A percentile compares a stretch with the other conserved stretches of the same genome.
phyloP scores from a whole-genome alignment of 2,329 filamentous ascomycete genomes.

The Penicillium sp. region DNA sequence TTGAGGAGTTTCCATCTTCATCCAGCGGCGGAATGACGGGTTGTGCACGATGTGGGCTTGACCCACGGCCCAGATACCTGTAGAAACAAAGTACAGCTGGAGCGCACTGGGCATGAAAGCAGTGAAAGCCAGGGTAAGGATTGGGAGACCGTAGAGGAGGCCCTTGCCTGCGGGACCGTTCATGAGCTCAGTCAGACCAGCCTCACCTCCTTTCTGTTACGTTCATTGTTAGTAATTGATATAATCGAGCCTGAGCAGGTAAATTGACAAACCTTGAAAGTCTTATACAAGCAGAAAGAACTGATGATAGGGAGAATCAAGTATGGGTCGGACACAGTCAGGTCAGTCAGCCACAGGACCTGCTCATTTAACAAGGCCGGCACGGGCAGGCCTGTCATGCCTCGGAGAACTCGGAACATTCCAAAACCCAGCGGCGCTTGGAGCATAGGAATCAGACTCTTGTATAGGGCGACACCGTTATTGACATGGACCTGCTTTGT shows the following conservation, averaged over 20 bases:
- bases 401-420: constrained; percentile 73
- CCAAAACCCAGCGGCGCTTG: constrained; percentile 75
- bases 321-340: constrained; percentile 74
- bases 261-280: constrained; percentile 56
- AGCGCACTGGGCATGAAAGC: constrained; percentile 56
- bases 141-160: constrained; percentile 51
- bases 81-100: constrained; percentile 62
- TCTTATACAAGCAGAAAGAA: constrained; percentile 56
- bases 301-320: constrained; percentile 70
- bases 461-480: constrained; percentile 55
- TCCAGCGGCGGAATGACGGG: constrained; percentile 27
- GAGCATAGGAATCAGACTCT: constrained; percentile 57
- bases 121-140: constrained; percentile 55
- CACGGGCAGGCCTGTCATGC: constrained; percentile 76
- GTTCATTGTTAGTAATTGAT: neutral
- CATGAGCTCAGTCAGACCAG: constrained; percentile 34
- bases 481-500: constrained; percentile 53
- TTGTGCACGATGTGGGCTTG: constrained; percentile 51
- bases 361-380: constrained; percentile 73
- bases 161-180: constrained; percentile 30
- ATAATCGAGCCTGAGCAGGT: neutral
- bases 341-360: constrained; percentile 74
- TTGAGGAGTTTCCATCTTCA: constrained; percentile 26
- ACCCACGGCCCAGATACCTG: constrained; percentile 35
- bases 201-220: constrained; percentile 39